Conservation (phyloP, 2,329 filamentous ascomycete species). For the Cladophialophora exuberans region DNA sequence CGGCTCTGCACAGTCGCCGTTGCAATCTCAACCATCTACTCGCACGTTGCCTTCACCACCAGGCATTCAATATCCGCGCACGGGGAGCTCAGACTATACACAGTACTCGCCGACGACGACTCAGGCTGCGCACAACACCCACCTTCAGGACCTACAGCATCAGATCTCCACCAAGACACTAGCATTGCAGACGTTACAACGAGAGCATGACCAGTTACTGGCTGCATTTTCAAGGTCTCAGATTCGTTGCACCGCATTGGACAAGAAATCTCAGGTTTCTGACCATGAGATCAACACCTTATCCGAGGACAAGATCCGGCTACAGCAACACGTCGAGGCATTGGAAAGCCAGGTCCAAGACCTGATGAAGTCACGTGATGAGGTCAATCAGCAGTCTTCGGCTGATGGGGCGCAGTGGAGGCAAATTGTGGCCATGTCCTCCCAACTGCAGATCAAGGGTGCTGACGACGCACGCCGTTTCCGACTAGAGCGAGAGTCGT, state of each 20-base stretch:
- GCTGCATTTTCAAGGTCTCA: conserved; percentile 52
- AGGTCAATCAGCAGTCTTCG: conserved; percentile 46
- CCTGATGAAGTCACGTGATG: conserved; percentile 52
- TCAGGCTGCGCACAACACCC: conserved; percentile 41
- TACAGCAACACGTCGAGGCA: conserved; percentile 50
- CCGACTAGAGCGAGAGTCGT: conserved; percentile 43
- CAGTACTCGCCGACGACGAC: conserved; percentile 21
- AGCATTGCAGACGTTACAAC: conserved; percentile 56
- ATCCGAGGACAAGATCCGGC: conserved; percentile 53
- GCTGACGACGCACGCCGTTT: conserved; percentile 49
- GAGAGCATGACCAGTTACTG: conserved; percentile 58
- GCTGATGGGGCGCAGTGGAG: conserved; percentile 54
- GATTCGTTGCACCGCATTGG: conserved; percentile 53
- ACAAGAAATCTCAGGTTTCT: conserved; percentile 55
- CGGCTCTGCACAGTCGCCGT: conserved; percentile 26
- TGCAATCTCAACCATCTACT: conserved; percentile 26
- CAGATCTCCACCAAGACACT: conserved; percentile 59
- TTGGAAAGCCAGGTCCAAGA: conserved; percentile 57
- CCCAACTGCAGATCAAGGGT: conserved; percentile 47
- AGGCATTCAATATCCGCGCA: conserved; percentile 25
- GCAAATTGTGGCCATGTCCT: conserved; percentile 56
- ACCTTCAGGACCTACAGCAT: conserved; percentile 56
- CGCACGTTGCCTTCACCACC: conserved; percentile 34
- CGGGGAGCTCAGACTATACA: conserved; percentile 19
- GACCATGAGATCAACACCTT: conserved; percentile 57